Base-by-base conservation (phyloP, 2,329 filamentous ascomycete species). In the Colletotrichum chrysophilum region DNA sequence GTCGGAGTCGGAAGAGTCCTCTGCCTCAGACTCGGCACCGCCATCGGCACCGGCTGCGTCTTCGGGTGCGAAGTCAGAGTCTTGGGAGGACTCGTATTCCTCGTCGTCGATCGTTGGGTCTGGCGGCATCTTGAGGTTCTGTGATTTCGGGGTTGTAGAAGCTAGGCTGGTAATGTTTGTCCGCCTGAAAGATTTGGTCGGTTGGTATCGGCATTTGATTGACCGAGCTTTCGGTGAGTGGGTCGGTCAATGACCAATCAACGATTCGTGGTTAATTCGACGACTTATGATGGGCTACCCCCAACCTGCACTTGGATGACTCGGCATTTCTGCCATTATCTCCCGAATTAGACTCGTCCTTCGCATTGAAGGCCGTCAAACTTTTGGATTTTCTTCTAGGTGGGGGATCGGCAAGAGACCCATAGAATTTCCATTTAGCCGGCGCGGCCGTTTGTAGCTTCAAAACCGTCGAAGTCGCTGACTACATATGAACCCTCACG, bases 1-100 rank as follows among this genome's bases (percentile, higher is more conserved):
- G 21, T 84, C 85, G 62, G 83, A 83, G 43, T 89, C 89, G 9
- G 88, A 52, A 52, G 43, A 89, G 72, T 89, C 91, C 7, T 90
- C 90, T 13, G 85, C 86, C 7, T 88, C 87, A 0, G 87, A 88
- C 16, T 84, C 86, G 18, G 85, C 88, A 34, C 86, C 87, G 18
- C 85, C 88, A 36, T 86, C 87, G n/a, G 84, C 80, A 16, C 80
- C 82, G 48, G 84, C 80, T 32, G 81, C 88, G 21, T 87, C 87
- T 61, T 91, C 92, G n/a, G 90, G 91, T 28, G 92, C 90, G 77
- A 95, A 95, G 81, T 95, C 93, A 12, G 93, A 94, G 81, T 95
- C 94, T 78, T 95, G 92, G 5, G 93, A 93, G 3, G 93, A 94
- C 18, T 88, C 91, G 79, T 95, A 95, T 74, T 91, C 75, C 26